A percentile compares a stretch with the other conserved stretches of the same genome.
phyloP scores from a whole-genome alignment of 23 red algal genomes.

The Agarophyton chilense region DNA sequence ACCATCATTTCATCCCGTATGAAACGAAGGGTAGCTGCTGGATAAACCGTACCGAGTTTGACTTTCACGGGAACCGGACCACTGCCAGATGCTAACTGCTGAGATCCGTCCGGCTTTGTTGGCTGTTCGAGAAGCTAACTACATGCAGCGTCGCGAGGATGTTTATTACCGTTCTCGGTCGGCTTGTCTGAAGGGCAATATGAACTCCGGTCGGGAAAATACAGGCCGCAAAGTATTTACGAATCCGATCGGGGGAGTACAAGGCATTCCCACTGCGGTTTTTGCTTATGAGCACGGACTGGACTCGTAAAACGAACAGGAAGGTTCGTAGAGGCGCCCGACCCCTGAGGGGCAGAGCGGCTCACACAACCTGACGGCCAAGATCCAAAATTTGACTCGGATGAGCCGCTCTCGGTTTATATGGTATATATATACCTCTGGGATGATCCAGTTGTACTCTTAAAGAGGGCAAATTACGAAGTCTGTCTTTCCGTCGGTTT shows the following conservation, averaged over 20 bases:
- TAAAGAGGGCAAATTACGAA: not conserved
- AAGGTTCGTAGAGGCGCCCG: not conserved
- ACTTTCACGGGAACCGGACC: not conserved
- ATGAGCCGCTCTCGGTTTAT: not conserved
- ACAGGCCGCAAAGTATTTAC: not conserved
- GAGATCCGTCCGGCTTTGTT: no score
- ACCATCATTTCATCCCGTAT: no score
- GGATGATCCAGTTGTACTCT: not conserved
- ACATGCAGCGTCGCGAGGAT: not conserved
- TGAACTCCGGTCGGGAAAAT: not conserved
- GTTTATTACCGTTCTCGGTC: not conserved
- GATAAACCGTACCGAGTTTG: not conserved
- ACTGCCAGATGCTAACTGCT: not conserved
- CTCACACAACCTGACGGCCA: not conserved
- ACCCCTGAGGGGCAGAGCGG: not conserved
- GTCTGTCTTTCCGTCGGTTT: not conserved
- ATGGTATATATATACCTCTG: not conserved
- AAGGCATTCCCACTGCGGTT: no score
- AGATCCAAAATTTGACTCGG: no score
- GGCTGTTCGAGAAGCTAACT: not conserved
- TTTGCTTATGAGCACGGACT: not conserved
- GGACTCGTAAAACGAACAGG: not conserved
- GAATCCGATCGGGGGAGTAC: no score
- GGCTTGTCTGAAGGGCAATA: not conserved
- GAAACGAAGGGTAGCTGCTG: not conserved